phyloP scores from a whole-genome alignment of 2,329 filamentous ascomycete species.

The Neonectria ditissima region DNA sequence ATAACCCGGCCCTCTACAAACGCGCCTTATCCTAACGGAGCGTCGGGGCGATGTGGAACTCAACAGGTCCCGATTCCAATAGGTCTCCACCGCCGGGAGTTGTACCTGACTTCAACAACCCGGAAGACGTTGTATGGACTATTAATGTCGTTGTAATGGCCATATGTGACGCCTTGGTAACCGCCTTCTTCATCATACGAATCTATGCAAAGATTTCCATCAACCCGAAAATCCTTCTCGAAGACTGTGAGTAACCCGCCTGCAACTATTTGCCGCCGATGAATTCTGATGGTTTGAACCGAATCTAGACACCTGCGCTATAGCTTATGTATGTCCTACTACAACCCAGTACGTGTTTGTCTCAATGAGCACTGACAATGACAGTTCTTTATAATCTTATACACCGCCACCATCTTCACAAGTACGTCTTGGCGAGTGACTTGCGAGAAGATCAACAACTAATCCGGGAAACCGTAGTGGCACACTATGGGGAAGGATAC shows the following conservation, averaged over 20 bases:
- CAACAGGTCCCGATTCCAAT: constrained; percentile 41
- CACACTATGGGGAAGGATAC: constrained; percentile 35
- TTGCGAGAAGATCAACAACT: not conserved
- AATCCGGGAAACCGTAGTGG: constrained; percentile 27
- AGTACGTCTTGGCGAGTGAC: constrained; percentile 21
- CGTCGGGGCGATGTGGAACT: constrained; percentile 38
- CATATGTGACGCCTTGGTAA: constrained; percentile 27
- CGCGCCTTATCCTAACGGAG: not conserved
- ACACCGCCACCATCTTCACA: constrained; percentile 28
- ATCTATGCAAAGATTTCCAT: constrained; percentile 35
- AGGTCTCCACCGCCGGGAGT: constrained; percentile 37
- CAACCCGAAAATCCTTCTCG: constrained; percentile 22
- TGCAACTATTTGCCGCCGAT: not conserved
- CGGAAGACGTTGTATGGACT: constrained; percentile 38
- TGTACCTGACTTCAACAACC: constrained; percentile 31
- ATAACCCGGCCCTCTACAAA: not conserved
- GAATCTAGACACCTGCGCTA: constrained; percentile 32
- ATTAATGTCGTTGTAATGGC: constrained; percentile 30
- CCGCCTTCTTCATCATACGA: constrained; percentile 29
- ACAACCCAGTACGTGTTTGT: not conserved
- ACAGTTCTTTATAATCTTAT: constrained; percentile 11
- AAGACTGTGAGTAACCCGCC: constrained; percentile 33
- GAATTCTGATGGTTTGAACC: constrained; percentile 1
- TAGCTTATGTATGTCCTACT: constrained; percentile 32
- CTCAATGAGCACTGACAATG: not conserved